Conservation (phyloP, 2,329 filamentous ascomycete genomes). For the Fusarium concolor region DNA sequence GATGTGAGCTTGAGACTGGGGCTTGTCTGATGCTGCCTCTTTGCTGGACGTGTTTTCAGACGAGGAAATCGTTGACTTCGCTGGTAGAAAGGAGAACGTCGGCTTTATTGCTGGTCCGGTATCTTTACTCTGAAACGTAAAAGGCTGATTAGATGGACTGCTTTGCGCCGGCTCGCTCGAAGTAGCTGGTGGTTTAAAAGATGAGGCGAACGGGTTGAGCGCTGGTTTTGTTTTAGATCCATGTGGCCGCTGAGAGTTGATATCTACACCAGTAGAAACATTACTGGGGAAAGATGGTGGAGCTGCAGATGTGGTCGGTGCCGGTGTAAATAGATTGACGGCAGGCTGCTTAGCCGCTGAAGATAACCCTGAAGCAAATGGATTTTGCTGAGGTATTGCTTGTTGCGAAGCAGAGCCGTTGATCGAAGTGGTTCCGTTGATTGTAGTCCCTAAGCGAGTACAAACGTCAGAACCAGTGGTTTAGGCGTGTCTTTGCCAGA, state of each 20-base stretch:
- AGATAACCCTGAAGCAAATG: conserved; percentile 38
- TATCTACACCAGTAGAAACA: conserved; percentile 9
- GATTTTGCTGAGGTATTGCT: conserved; percentile 31
- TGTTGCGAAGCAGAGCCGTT: conserved; percentile 35
- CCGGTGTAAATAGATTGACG: conserved; percentile 41
- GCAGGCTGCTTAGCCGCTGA: conserved; percentile 11
- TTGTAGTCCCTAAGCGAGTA: conserved; percentile 46
- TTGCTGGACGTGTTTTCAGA: conserved; percentile 3
- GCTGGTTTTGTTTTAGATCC: conserved; percentile 6
- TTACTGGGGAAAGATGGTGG: conserved; percentile 11
- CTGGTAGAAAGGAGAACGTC: conserved; percentile 18
- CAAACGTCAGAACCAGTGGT: conserved; percentile 47
- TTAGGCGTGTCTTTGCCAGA: conserved; percentile 44
- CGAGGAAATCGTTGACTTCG: conserved; percentile 1
- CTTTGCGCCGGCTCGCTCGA: conserved; percentile 2
- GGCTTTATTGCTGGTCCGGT: conserved; percentile 3
- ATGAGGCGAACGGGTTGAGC: conserved; percentile 33
- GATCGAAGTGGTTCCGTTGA: conserved; percentile 36
- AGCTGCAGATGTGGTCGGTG: conserved; percentile 9
- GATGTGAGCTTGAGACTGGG: background rate
- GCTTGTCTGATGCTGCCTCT: background rate
- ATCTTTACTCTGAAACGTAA: background rate
- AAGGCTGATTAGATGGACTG: conserved; percentile 26
- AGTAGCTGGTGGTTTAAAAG: conserved; percentile 8
- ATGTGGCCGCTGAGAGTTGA: conserved; percentile 1